phyloP scores from a whole-genome alignment of 176 grass and related monocot species.

The Pharus latifolius region DNA sequence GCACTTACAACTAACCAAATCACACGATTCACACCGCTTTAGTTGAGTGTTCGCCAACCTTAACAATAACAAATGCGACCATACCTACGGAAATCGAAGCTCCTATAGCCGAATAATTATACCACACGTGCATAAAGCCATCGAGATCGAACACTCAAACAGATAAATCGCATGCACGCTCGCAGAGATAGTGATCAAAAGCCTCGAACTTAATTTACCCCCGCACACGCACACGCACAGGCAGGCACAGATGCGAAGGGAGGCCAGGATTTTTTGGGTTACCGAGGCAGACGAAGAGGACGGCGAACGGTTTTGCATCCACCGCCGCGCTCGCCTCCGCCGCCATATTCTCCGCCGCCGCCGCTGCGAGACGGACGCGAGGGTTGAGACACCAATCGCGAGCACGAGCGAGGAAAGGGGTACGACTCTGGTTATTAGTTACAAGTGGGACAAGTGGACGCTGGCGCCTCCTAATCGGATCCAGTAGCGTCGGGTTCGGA shows the following conservation, averaged over 20 bases:
- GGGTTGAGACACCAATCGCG: background rate
- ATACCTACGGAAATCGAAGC: background rate
- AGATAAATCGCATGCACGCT: background rate
- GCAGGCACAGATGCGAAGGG: background rate
- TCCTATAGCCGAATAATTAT: too few species aligned
- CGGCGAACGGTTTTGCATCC: conserved; percentile 50
- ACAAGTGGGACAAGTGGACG: background rate
- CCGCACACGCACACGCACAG: too few species aligned
- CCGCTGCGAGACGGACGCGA: conserved; percentile 3
- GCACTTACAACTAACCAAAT: background rate
- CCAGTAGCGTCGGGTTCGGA: conserved; percentile 30
- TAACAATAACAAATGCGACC: background rate
- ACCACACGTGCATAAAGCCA: background rate
- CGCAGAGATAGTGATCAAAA: too few species aligned
- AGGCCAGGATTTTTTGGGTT: background rate
- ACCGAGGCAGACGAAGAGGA: conserved; percentile 98
- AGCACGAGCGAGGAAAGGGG: background rate
- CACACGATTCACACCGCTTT: background rate
- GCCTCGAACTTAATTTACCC: too few species aligned
- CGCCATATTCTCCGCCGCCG: conserved; percentile 33
- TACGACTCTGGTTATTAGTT: background rate
- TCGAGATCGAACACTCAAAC: background rate
- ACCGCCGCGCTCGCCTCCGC: background rate
- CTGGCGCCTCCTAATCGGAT: conserved; percentile 2
- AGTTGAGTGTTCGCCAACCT: too few species aligned